These are phyloP conservation scores for Diaporthe citriasiana DNA, from an alignment of 2,329 filamentous ascomycete genomes.

Conservation along the genomic window DNA sequence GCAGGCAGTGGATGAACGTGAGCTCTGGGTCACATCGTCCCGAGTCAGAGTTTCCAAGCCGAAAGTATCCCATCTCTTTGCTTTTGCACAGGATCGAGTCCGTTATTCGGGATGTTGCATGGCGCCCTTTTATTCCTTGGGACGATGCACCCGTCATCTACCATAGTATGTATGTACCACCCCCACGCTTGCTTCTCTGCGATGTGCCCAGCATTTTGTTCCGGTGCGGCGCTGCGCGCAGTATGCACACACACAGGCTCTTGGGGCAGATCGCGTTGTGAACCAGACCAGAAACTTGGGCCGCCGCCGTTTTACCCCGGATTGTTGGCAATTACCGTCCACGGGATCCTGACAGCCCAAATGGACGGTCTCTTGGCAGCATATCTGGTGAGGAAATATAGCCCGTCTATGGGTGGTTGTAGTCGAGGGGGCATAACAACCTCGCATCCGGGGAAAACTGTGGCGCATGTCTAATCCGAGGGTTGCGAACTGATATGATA, in stretches of 20 bases:
- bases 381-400: background rate
- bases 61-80: slow-evolving; percentile 29
- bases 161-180: background rate
- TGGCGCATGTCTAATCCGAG: background rate
- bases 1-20: slow-evolving; percentile 26
- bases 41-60: slow-evolving; percentile 28
- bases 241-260: background rate
- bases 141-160: background rate
- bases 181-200: slow-evolving; percentile 1
- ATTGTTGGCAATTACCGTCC: background rate
- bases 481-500: background rate
- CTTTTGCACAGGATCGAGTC: slow-evolving; percentile 28
- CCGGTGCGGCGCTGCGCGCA: background rate
- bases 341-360: background rate
- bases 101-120: slow-evolving; percentile 27
- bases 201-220: background rate
- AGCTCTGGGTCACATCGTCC: background rate
- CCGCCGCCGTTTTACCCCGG: slow-evolving; percentile 12
- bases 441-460: background rate
- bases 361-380: background rate
- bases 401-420: no score
- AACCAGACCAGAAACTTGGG: slow-evolving; percentile 5
- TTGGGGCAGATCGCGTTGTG: background rate
- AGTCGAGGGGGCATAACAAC: no score
- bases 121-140: background rate